Evolutionary conservation across 495 filamentous ascomycete genomes (phyloP).

Genomic region (Jackrogersella minutella): DNA sequence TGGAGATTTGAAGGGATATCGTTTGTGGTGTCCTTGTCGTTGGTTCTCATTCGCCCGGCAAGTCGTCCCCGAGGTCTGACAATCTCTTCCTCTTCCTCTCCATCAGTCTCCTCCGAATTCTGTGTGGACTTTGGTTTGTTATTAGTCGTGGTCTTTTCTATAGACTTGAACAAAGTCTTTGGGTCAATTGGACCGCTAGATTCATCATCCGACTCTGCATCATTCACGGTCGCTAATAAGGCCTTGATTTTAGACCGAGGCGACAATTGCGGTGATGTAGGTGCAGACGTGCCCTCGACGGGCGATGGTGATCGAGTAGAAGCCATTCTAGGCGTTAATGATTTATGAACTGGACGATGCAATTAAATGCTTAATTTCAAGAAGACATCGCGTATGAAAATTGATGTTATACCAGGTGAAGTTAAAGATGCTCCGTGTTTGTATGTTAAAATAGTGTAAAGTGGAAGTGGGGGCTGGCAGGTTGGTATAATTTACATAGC

Average conservation of each 20-base stretch:
- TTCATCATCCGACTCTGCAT: slow-evolving; percentile 63
- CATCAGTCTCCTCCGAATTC: slow-evolving; percentile 44
- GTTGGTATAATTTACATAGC: slow-evolving; percentile 3
- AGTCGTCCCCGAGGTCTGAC: slow-evolving; percentile 73
- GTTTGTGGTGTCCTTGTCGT: slow-evolving; percentile 27
- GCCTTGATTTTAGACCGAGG: slow-evolving; percentile 75
- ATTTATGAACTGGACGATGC: neutral
- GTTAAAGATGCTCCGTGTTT: slow-evolving; percentile 27
- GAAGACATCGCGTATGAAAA: slow-evolving; percentile 18
- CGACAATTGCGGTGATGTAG: slow-evolving; percentile 58
- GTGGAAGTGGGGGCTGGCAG: slow-evolving; percentile 33
- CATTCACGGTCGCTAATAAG: slow-evolving; percentile 69
- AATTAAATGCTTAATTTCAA: slow-evolving; percentile 15
- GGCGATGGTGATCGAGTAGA: slow-evolving; percentile 52
- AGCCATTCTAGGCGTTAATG: slow-evolving; percentile 51
- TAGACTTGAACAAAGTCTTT: slow-evolving; percentile 25
- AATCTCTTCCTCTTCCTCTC: slow-evolving; percentile 61
- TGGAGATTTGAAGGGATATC: neutral
- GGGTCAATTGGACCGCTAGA: slow-evolving; percentile 14
- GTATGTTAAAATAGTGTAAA: slow-evolving; percentile 17
- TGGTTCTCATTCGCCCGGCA: slow-evolving; percentile 70
- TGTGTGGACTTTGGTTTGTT: neutral
- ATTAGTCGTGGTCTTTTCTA: slow-evolving; percentile 25
- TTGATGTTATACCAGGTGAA: slow-evolving; percentile 12
- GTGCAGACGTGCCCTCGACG: slow-evolving; percentile 32